phyloP scores from a whole-genome alignment of 352 stramenopile species.

The Globisporangium takayamanum region DNA sequence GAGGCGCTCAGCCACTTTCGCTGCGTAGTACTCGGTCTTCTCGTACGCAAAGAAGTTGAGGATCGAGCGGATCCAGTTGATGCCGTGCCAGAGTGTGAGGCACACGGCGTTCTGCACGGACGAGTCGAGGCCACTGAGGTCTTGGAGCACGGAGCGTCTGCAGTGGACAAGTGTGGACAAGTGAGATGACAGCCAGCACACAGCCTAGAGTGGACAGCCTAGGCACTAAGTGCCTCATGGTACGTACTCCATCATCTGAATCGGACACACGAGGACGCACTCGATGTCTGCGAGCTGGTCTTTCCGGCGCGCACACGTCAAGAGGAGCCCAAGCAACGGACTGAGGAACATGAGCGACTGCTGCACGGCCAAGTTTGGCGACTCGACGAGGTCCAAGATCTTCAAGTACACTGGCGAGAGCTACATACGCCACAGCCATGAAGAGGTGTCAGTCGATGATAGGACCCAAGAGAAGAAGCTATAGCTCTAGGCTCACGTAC shows the following conservation, averaged over 20 bases:
- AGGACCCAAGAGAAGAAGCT: background rate
- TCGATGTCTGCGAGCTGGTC: conserved; percentile 29
- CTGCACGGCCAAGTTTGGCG: conserved; percentile 26
- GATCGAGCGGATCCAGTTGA: conserved; percentile 62
- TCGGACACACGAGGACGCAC: conserved; percentile 43
- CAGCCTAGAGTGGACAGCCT: background rate
- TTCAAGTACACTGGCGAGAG: conserved; percentile 35
- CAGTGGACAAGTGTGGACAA: background rate
- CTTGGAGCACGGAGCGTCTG: conserved; percentile 36
- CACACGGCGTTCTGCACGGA: conserved; percentile 36
- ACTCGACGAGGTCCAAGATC: conserved; percentile 41
- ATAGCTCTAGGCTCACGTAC: conserved; percentile 6
- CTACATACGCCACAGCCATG: conserved; percentile 8
- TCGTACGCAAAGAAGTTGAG: conserved; percentile 48
- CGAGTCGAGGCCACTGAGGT: conserved; percentile 30
- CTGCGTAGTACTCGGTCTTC: conserved; percentile 20
- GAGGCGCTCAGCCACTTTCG: conserved; percentile 35
- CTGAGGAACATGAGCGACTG: conserved; percentile 43
- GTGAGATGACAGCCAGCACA: background rate
- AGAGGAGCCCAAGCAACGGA: conserved; percentile 27
- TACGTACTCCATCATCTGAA: conserved; percentile 56
- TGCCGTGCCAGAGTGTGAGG: conserved; percentile 38
- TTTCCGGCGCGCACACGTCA: conserved; percentile 32
- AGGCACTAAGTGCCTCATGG: background rate
- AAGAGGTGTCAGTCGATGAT: background rate